These are phyloP conservation scores for Astrothelium subdiscretum DNA, from an alignment of 495 filamentous ascomycete species.

Conservation along the genomic window DNA sequence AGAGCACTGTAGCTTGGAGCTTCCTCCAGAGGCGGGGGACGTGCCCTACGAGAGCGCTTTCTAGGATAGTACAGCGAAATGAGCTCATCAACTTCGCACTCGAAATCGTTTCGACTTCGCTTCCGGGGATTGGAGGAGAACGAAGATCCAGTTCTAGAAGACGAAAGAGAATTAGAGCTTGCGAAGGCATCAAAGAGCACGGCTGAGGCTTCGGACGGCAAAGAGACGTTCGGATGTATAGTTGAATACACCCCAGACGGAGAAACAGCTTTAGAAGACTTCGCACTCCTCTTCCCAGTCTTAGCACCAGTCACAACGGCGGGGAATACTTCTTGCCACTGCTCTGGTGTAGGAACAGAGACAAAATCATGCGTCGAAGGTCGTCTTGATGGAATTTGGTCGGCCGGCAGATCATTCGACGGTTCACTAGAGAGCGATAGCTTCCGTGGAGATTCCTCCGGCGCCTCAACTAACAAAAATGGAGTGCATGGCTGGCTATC, in stretches of 20 bases:
- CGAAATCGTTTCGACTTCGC: not conserved
- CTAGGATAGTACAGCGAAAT: not conserved
- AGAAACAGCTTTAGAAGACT: not conserved
- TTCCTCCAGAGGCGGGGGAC: not conserved
- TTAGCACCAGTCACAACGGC: too few species aligned
- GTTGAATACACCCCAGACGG: not conserved
- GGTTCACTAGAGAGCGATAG: not conserved
- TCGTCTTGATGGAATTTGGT: too few species aligned
- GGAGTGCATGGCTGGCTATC: not conserved
- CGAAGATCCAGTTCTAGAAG: not conserved
- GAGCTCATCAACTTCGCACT: not conserved
- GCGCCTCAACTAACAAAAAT: not conserved
- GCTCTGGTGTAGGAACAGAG: not conserved
- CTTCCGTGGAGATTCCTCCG: not conserved
- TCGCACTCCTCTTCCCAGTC: not conserved
- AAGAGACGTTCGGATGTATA: not conserved
- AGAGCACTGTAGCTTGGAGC: not conserved
- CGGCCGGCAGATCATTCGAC: too few species aligned
- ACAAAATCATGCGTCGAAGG: not conserved
- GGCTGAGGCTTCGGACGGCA: not conserved
- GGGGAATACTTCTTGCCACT: not conserved
- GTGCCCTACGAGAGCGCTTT: not conserved
- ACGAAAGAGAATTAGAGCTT: not conserved
- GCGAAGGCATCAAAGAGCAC: not conserved
- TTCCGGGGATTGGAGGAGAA: not conserved